Base-by-base conservation (phyloP, 805 yeast species). In the Candida saitoana region DNA sequence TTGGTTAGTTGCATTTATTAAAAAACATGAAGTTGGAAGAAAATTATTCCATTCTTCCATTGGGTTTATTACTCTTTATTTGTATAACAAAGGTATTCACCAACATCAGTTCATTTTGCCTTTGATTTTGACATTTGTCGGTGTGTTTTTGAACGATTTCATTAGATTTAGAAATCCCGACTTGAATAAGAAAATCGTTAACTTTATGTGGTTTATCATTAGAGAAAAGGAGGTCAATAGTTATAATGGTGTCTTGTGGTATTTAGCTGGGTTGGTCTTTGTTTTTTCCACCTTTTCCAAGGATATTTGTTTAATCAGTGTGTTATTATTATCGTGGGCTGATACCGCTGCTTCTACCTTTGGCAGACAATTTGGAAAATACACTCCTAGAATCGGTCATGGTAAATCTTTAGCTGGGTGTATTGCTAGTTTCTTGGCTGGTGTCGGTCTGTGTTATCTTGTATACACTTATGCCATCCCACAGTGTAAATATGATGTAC, bases 301-400 rank as follows among this genome's bases (percentile, higher is more conserved):
- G 63, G 99, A 93, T 55, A 81, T 93, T 38, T 72, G 83, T 1
- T 69, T 90, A 19, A 73, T 88, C 68, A 73, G 95, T 17, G 80
- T 89, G 3, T 71, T 89, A 49, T 69, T 91, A 39, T 74, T 93
- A 48, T 86, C 96, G 56, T 93, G 98, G 98, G 89, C 96, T 4
- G 99, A 93, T 58, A 88, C 98, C 7, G 91, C 97, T 2, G 99
- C 99, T 2, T 87, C 96, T 3, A 87, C 96, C 0, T 65, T 90
- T 56, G 99, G 99, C 31, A 75, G 99, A 50, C 77, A 76, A 42
- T 91, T 67, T 60, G 98, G 98, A 6, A 76, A 84, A 54, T 73
- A 83, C 49, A 87, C 96, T 5, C 95, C 95, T 32, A 80, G 83
- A 55, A 62, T 91, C 16, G 74, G 84, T 5, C 71, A 76, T 47